Evolutionary conservation across 257 asterid species (phyloP), one percentile per base, ranked within the genome.

Genomic region (Solanum gracilifrons): DNA sequence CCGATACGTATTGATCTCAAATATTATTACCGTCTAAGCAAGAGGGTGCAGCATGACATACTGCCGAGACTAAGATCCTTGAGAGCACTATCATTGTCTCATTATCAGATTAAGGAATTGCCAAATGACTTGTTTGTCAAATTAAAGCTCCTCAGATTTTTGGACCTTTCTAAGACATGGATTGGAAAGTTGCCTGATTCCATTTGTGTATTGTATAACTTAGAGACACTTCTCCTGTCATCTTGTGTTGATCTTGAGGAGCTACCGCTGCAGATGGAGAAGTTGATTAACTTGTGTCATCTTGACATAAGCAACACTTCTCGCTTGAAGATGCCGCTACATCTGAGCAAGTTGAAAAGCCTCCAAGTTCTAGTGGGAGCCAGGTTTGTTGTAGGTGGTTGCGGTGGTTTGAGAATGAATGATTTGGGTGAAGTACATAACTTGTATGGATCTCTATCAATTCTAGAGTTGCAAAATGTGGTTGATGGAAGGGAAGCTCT

Each of bases 151-250:
- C 79, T 87, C 0, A 32, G 86, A 21, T 79, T 10, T 16, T 29
- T 87, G 9, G 74, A 77, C 33, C 23, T 87, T 60, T 79, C 86
- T 31, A 0, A 0, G 12, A 87, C 86, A n/a, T 0, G 0, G 6
- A 79, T 87, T 5, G 7, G 0, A 13, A 20, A 20, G 69, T 58
- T 87, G 13, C 86, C 89, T 0, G 2, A 79, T 39, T 64, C 86
- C 3, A 64, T 80, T 20, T 60, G 89, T 64, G 5, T 2, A 5
- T 12, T 80, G 10, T 39, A 77, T 64, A 62, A 79, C 31, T 46
- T 87, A 1, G 86, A 87, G 68, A 87, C 72, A 12, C 84, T 87
- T 68, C 23, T 77, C 41, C 32, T 87, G 46, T 29, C 76, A 39
- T 3, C 1, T 16, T 87, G 89, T 64, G 0, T 0, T 8, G 1